These are phyloP conservation scores for Leccinum subspadiceum DNA, from an alignment of 1,284 basidiomycete genomes.

Conservation along the genomic window DNA sequence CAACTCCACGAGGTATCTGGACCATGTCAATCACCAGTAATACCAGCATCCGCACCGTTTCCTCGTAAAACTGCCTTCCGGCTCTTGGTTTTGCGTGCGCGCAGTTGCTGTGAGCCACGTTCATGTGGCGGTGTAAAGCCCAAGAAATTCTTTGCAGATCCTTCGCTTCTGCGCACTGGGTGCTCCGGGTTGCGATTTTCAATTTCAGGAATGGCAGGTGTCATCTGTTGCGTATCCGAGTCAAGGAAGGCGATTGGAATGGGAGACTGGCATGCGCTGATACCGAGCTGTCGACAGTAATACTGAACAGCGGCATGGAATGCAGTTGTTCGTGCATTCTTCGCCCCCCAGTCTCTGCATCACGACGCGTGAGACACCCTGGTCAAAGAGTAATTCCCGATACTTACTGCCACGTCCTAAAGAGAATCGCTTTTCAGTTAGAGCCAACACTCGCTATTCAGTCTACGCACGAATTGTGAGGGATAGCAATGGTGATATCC, in stretches of 20 bases:
- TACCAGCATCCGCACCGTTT: constrained; percentile 32
- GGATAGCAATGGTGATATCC: constrained; percentile 65
- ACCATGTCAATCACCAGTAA: constrained; percentile 10
- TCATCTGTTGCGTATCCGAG: constrained; percentile 32
- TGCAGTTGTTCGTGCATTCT: constrained; percentile 59
- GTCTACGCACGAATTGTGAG: constrained; percentile 60
- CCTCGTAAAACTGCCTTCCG: constrained; percentile 48
- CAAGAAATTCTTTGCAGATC: constrained; percentile 33
- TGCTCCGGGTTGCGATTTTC: neutral
- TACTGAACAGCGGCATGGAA: constrained; percentile 75
- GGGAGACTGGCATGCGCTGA: constrained; percentile 56
- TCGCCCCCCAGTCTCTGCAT: constrained; percentile 59
- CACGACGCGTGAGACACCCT: constrained; percentile 5
- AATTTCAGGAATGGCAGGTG: constrained; percentile 12
- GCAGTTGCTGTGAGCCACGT: constrained; percentile 32
- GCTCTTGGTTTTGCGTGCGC: constrained; percentile 49
- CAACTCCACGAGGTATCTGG: constrained; percentile 11
- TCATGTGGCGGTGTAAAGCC: constrained; percentile 52
- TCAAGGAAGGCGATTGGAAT: constrained; percentile 55
- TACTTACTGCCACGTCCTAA: constrained; percentile 47
- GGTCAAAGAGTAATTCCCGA: neutral
- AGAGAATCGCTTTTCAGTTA: constrained; percentile 15
- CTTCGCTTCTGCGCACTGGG: neutral
- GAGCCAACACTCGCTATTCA: neutral
- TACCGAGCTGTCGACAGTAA: constrained; percentile 66